Base-by-base conservation (phyloP, 1,139 yeast species). In the Pichia sp. region DNA sequence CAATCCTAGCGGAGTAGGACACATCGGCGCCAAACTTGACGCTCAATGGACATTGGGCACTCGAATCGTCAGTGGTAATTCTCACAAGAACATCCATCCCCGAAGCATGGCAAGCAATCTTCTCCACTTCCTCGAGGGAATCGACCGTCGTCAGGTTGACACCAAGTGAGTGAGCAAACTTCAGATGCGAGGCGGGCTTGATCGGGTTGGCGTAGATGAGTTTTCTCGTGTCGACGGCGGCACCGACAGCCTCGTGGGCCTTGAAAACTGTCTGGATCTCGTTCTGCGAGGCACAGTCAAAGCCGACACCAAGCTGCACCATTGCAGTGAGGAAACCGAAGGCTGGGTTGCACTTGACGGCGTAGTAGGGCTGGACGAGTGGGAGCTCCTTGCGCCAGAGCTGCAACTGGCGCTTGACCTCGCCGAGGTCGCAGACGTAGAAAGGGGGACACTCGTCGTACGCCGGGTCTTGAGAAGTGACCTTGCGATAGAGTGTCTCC, bases 201-300 rank as follows among this genome's bases (percentile, higher is more conserved):
- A 96, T 88, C 22, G 99, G 97, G 64, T 93, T 90, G 31, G 98
- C 98, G 70, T 88, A 93, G 54, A 93, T 79, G 63, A 93, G 86
- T 62, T 88, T 75, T 18, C 74, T 69, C 12, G 95, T 78, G 55
- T 85, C 80, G 13, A 91, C 93, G 56, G 23, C 16, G 2, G 22
- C 9, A 5, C 44, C 46, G 10, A 48, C 16, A 13, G 46, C 49
- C 9, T 52, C 18, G 26, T 41, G 22, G 3, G 51, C 50, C 31
- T 71, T 66, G 60, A 88, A 73, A 52, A 89, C 78, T 49, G 74
- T 72, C 56, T 83, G 85, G 63, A 93, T 88, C 71, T 93, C 99
- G 58, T 78, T 76, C 66, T 86, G 83, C 34, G 96, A 88, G 13
- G 98, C 98, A 72, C 99, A 93, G 68, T 93, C 99, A 66, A 93